Evolutionary conservation across 805 yeast species (phyloP), one percentile per base, ranked within the genome.

Genomic region (Zygosaccharomyces bailii): DNA sequence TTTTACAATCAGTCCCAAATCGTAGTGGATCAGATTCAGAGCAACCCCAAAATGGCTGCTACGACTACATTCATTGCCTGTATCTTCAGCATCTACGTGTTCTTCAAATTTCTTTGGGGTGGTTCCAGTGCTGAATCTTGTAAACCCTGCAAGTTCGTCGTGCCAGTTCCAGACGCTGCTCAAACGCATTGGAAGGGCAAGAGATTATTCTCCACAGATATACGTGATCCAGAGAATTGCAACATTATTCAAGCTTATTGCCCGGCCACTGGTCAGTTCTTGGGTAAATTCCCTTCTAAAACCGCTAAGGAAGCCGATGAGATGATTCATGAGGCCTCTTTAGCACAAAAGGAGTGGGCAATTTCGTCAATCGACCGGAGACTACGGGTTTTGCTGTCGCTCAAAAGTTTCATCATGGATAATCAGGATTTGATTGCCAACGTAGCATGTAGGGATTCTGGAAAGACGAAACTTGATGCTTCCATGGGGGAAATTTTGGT

Each of bases 401-500:
- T 93, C 43, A 75, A 78, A 50, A 76, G 82, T 46, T 90, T 75
- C 63, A 78, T 93, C 43, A 63, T 85, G 42, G 82, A 80, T 39
- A 82, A 93, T 63, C 99, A 93, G 64, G 90, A 84, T 44, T 79
- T 81, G 40, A 78, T 93, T 38, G 96, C 96, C 2, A 74, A 95
- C 37, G 84, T 93, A 6, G 97, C 98, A 0, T 93, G 98, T 63
- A 74, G 99, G 53, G 99, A 93, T 60, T 84, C 96, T 14, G 99
- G 99, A 23, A 93, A 93, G 63, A 90, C 98, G 1, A 83, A 86
- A 82, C 71, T 93, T 33, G 98, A 93, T 68, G 98, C 98, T 2
- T 82, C 93, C 37, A 84, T 87, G 89, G 97, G 97, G 40, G 96
- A 91, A 67, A 87, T 93, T 38, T 76, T 93, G 79, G 98, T 90